Conservation (phyloP, 2,329 filamentous ascomycete species). For the Sarocladium strictum region DNA sequence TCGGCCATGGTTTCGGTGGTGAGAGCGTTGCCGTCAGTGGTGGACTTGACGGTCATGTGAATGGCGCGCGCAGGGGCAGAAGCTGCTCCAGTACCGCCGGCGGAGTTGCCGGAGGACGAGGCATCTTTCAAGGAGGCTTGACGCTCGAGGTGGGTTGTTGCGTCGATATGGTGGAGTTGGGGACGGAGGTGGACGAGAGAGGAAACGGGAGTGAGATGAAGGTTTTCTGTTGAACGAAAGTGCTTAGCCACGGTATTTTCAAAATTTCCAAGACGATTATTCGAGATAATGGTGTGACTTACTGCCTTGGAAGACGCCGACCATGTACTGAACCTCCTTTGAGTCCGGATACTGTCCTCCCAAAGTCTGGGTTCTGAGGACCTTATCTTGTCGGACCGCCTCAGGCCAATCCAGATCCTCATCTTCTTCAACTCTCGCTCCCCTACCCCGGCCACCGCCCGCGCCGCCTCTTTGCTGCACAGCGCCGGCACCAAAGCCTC, state of each 20-base stretch:
- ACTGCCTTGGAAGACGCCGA: constrained; percentile 86
- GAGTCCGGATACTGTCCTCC: constrained; percentile 72
- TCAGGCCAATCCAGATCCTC: constrained; percentile 58
- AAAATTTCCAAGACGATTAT: no score
- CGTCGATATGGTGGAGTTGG: constrained; percentile 90
- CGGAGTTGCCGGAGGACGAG: constrained; percentile 26
- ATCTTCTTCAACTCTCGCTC: constrained; percentile 30
- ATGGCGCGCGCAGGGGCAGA: constrained; percentile 53
- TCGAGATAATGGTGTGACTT: constrained; percentile 24
- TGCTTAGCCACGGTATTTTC: neutral
- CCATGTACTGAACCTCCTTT: constrained; percentile 76
- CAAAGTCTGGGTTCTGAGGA: constrained; percentile 75
- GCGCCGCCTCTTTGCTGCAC: constrained; percentile 32
- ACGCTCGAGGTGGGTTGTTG: constrained; percentile 64
- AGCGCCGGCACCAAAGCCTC: constrained; percentile 62
- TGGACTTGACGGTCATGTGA: constrained; percentile 80
- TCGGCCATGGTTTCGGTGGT: constrained; percentile 67
- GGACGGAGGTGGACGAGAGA: constrained; percentile 85
- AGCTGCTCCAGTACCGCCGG: constrained; percentile 42
- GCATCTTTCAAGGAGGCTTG: constrained; percentile 33
- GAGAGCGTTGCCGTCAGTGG: constrained; percentile 59
- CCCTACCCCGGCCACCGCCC: constrained; percentile 26
- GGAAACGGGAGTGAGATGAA: constrained; percentile 79
- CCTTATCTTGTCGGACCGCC: constrained; percentile 62
- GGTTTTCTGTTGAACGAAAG: constrained; percentile 52